Base-by-base conservation (phyloP, 1,139 yeast genomes). In the Blastobotrys persicus region DNA sequence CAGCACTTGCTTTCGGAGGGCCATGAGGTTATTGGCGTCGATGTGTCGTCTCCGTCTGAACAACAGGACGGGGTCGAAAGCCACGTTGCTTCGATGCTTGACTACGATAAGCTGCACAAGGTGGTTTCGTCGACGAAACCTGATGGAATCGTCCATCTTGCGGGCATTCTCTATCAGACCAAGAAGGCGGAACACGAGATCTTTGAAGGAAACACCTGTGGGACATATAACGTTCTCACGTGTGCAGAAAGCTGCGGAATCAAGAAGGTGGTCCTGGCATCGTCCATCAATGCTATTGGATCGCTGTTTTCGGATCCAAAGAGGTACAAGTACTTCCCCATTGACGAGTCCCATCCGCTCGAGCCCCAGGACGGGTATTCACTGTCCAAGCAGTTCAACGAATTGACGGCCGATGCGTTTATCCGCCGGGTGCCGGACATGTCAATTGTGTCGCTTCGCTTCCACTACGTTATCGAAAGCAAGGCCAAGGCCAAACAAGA, bases 311-410 rank as follows among this genome's bases (percentile, higher is more conserved):
- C 55, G 11, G 54, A 54, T 17, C 39, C 39, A 4, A 34, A 34
- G 12, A 13, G 39, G 12, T 56, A 48, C 46, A 52, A 54, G 35
- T 32, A 41, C 34, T 52, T 56, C 44, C 59, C 59, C 11, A 49
- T 56, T 14, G 57, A 54, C 33, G 59, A 56, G 34, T 53, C 51
- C 19, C 52, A 54, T 38, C 57, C 55, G 18, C 47, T 49, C 23
- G 52, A 50, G 31, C 59, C 59, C 4, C 51, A 47, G 51, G 59
- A 56, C 38, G 53, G 59, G 31, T 56, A 56, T 39, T 58, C 57
- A 13, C 47, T 56, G n/a, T 54, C 58, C 33, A 56, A 56, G 46
- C 41, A 55, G 14, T 55, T 56, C 20, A 49, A 49, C 17, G 59
- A 56, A 32, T 42, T 50, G 48, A 51, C 52, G 13, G 59, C 59